Evolutionary conservation across 306 rosid genomes (phyloP).

Genomic region (Sindora glabra): DNA sequence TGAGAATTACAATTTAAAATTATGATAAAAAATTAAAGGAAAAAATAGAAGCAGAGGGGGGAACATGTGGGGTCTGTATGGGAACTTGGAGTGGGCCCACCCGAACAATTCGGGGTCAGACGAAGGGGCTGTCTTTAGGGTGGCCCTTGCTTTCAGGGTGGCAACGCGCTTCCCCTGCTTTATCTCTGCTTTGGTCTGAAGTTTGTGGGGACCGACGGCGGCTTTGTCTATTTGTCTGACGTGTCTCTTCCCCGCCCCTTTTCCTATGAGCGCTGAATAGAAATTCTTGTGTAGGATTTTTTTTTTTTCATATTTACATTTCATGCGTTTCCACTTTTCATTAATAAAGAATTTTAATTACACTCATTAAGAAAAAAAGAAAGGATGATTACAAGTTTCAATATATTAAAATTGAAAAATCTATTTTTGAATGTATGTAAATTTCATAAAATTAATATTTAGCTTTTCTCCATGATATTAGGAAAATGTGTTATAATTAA

Average conservation of each 20-base stretch:
- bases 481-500: no score
- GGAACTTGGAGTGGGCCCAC: conserved; percentile 35
- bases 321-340: no score
- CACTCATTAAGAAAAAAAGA: no score
- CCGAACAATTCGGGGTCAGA: conserved; percentile 21
- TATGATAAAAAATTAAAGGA: neutral
- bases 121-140: conserved; percentile 30
- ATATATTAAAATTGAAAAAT: no score
- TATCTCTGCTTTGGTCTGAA: neutral
- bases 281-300: no score
- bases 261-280: no score
- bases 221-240: neutral
- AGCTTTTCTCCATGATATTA: no score
- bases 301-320: neutral
- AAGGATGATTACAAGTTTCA: no score
- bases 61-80: conserved; percentile 22
- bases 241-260: conserved; percentile 33
- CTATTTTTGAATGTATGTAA: no score
- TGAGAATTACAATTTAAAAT: no score
- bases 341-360: no score
- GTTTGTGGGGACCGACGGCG: conserved; percentile 19
- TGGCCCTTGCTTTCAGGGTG: conserved; percentile 17
- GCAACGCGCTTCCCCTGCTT: neutral
- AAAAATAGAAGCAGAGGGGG: neutral
- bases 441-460: no score